Percentiles rank a stretch among this genome's conserved stretches.
Conservation (phyloP, 75 land plant genomes). For the Pseudotsuga menziesii region DNA sequence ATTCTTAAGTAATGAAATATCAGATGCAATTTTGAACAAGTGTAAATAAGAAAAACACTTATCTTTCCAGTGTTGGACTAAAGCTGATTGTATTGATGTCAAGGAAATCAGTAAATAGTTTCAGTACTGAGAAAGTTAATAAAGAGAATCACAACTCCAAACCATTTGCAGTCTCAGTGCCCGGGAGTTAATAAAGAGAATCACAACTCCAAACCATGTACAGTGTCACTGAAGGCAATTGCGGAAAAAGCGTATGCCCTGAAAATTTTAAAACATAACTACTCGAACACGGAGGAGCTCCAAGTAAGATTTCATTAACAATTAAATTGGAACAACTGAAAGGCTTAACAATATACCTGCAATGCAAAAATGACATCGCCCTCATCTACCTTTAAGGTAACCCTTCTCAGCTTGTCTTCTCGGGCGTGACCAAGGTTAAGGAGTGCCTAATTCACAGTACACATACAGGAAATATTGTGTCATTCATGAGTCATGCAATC, state of each 20-base stretch:
- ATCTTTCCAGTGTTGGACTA: too few species aligned
- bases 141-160: too few species aligned
- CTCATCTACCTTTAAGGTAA: constrained; percentile 34
- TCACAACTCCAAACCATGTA: not conserved
- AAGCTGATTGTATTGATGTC: too few species aligned
- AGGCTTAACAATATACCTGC: constrained; percentile 27
- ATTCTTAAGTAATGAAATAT: too few species aligned
- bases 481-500: not conserved
- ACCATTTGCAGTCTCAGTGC: not conserved
- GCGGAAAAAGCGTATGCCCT: constrained; percentile 2
- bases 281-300: not conserved
- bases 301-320: not conserved
- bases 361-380: constrained; percentile 43
- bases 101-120: too few species aligned
- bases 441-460: constrained; percentile 51
- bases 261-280: not conserved
- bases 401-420: constrained; percentile 52
- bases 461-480: not conserved
- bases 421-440: constrained; percentile 64
- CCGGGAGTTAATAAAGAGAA: too few species aligned
- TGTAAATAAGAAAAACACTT: too few species aligned
- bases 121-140: too few species aligned
- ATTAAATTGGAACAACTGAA: not conserved
- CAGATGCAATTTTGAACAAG: too few species aligned
- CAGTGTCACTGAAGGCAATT: not conserved